Evolutionary conservation across 2,329 filamentous ascomycete genomes (phyloP).

Genomic region (Lomentospora prolificans): DNA sequence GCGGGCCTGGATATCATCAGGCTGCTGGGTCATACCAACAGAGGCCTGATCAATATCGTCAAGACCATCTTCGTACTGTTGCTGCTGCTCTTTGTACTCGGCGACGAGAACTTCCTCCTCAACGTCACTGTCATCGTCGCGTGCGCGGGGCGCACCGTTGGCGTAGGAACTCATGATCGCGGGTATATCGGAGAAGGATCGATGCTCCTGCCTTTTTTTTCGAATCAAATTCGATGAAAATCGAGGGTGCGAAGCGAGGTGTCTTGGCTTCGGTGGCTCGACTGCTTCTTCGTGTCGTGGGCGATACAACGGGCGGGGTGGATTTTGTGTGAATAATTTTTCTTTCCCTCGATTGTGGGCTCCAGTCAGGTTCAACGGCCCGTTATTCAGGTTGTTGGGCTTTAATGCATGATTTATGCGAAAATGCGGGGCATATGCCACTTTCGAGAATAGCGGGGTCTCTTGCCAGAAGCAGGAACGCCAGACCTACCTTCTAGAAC

Average conservation of each 20-base stretch:
- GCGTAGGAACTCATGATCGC: slow-evolving; percentile 49
- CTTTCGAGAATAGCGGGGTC: not conserved
- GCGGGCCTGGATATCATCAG: slow-evolving; percentile 88
- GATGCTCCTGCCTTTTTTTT: not conserved
- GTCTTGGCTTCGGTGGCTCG: not conserved
- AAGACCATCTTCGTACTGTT: slow-evolving; percentile 83
- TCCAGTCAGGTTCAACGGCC: not conserved
- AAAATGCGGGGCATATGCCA: not conserved
- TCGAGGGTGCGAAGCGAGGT: not conserved
- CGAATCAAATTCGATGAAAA: not conserved
- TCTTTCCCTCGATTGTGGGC: slow-evolving; percentile 7
- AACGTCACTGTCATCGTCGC: slow-evolving; percentile 80
- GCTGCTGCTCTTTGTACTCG: slow-evolving; percentile 83
- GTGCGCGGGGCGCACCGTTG: slow-evolving; percentile 51
- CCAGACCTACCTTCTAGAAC: no score
- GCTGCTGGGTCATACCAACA: slow-evolving; percentile 51
- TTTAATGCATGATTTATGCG: not conserved
- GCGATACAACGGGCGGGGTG: slow-evolving; percentile 6
- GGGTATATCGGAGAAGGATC: not conserved
- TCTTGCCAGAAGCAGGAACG: not conserved
- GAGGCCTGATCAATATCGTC: slow-evolving; percentile 66
- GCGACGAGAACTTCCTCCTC: slow-evolving; percentile 94
- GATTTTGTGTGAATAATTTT: slow-evolving; percentile 9
- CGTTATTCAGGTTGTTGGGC: not conserved
- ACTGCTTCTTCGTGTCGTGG: slow-evolving; percentile 6